A percentile compares a stretch with the other conserved stretches of the same genome.
These are phyloP conservation scores for Nicotiana undulata DNA, from an alignment of 257 asterid species.

Conservation along the genomic window DNA sequence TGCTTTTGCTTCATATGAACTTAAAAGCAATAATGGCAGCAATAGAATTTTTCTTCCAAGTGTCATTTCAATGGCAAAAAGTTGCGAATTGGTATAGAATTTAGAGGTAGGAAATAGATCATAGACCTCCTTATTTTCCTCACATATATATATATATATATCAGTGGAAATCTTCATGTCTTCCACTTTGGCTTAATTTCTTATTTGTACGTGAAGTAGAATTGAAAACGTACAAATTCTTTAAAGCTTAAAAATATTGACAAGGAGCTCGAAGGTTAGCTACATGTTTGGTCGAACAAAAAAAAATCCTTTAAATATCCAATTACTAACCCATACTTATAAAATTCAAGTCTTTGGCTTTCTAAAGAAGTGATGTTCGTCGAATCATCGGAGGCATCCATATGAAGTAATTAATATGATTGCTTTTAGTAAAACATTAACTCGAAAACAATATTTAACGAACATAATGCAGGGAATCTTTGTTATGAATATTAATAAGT, in stretches of 20 bases:
- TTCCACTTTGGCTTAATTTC: constrained; percentile 1
- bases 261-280: no score
- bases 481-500: neutral
- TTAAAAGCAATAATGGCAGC: neutral
- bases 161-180: neutral
- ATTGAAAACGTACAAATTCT: neutral
- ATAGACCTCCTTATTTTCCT: no score
- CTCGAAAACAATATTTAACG: neutral
- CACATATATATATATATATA: neutral
- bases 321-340: no score
- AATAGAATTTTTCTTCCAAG: no score
- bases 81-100: no score
- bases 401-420: neutral
- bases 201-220: neutral
- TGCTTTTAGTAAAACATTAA: neutral
- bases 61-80: no score
- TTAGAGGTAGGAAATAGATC: no score
- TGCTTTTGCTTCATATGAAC: neutral
- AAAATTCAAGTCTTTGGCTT: neutral
- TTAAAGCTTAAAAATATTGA: neutral
- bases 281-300: no score
- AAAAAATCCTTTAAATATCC: no score
- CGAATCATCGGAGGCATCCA: neutral
- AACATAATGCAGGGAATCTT: neutral
- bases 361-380: neutral